Conservation (phyloP, 1,284 basidiomycete species). For the Papiliotrema terrestris region DNA sequence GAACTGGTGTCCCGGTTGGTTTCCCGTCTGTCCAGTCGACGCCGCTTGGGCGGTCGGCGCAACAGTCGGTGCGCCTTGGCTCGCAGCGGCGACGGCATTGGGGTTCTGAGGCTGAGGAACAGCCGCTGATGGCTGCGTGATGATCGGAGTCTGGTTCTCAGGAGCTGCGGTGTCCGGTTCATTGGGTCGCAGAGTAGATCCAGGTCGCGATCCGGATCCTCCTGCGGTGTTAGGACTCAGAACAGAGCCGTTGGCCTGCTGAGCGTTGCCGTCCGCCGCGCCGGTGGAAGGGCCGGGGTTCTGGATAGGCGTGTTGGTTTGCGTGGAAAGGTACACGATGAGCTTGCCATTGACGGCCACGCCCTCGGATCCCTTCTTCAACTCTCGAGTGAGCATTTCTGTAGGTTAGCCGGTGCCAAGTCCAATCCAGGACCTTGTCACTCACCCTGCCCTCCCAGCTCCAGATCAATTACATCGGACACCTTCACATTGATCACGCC, state of each 20-base stretch:
- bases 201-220: constrained; percentile 24
- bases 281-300: constrained; percentile 59
- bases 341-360: constrained; percentile 81
- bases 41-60: constrained; percentile 50
- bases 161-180: constrained; percentile 19
- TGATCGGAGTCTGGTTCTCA: constrained; percentile 17
- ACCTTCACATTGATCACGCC: constrained; percentile 91
- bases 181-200: constrained; percentile 21
- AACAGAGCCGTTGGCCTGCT: constrained; percentile 20
- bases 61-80: constrained; percentile 32
- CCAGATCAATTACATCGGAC: constrained; percentile 82
- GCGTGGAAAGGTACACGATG: constrained; percentile 78
- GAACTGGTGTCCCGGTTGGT: constrained; percentile 62
- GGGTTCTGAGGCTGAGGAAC: constrained; percentile 26
- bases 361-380: constrained; percentile 83
- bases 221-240: constrained; percentile 40
- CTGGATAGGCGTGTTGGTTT: constrained; percentile 66
- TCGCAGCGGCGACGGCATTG: constrained; percentile 23
- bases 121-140: constrained; percentile 20
- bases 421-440: constrained; percentile 9
- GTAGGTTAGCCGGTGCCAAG: constrained; percentile 5
- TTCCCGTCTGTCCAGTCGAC: constrained; percentile 43
- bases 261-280: constrained; percentile 9
- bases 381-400: constrained; percentile 76
- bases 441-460: constrained; percentile 82